Percentiles rank a stretch among this genome's conserved stretches.
phyloP scores from a whole-genome alignment of 1,139 yeast genomes.

The Yamadazyma friedrichii region DNA sequence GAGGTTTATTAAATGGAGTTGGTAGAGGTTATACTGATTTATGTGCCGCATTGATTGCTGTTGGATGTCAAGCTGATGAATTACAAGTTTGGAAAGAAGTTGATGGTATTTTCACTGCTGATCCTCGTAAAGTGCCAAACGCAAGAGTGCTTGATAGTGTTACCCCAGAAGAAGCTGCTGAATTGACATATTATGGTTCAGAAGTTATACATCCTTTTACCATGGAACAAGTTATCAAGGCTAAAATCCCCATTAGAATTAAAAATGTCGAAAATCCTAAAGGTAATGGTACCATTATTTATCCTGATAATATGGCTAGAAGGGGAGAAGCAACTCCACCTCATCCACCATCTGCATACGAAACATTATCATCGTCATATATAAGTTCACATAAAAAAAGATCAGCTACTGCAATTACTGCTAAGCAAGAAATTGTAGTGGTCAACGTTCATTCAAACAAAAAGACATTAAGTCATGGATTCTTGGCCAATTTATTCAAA shows the following conservation, averaged over 20 bases:
- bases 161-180: conserved; percentile 98
- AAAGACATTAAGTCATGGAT: conserved; percentile 91
- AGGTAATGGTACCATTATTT: conserved; percentile 90
- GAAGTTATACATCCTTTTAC: conserved; percentile 99
- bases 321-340: conserved; percentile 91
- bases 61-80: conserved; percentile 88
- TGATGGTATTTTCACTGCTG: conserved; percentile 98
- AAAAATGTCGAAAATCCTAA: conserved; percentile 91
- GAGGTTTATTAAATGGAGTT: conserved; percentile 86
- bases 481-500: conserved; percentile 85
- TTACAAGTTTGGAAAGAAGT: conserved; percentile 98
- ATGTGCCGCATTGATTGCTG: conserved; percentile 96
- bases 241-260: conserved; percentile 93
- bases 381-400: conserved; percentile 55
- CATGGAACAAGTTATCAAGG: conserved; percentile 97
- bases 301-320: conserved; percentile 83
- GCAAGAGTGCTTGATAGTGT: conserved; percentile 85
- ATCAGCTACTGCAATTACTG: conserved; percentile 96
- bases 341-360: conserved; percentile 84
- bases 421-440: conserved; percentile 89
- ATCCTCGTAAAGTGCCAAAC: conserved; percentile 89
- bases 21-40: conserved; percentile 97
- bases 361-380: conserved; percentile 45
- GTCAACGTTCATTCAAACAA: conserved; percentile 91
- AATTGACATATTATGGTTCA: conserved; percentile 93